These are phyloP conservation scores for Suillus spraguei DNA, from an alignment of 768 basidiomycete species.

Conservation along the genomic window DNA sequence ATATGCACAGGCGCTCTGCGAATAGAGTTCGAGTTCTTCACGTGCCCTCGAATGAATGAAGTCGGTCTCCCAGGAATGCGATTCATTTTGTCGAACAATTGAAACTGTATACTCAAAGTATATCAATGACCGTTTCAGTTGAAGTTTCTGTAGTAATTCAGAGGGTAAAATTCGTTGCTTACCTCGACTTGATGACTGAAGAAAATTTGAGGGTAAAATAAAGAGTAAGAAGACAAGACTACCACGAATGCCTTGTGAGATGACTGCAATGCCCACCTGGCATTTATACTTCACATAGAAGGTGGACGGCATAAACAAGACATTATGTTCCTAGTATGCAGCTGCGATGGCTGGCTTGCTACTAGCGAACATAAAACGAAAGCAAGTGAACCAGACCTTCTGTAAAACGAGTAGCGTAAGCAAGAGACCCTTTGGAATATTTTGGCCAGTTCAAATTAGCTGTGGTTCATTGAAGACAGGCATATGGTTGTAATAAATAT, in stretches of 20 bases:
- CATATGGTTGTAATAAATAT: neutral
- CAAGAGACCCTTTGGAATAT: neutral
- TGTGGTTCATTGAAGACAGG: neutral
- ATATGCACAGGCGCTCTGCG: neutral
- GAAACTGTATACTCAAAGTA: neutral
- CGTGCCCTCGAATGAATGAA: slow-evolving; percentile 4
- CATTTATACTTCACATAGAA: neutral
- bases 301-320: neutral
- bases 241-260: neutral
- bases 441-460: neutral
- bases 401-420: neutral
- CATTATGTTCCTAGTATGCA: neutral
- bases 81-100: neutral
- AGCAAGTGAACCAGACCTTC: neutral
- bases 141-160: neutral
- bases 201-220: neutral
- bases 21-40: neutral
- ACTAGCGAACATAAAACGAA: neutral
- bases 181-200: neutral
- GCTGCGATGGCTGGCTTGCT: neutral
- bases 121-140: neutral
- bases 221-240: neutral
- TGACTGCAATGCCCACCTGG: neutral
- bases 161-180: neutral
- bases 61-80: neutral